These are phyloP conservation scores for Capsicum chinense DNA, from an alignment of 257 asterid species.

Conservation along the genomic window DNA sequence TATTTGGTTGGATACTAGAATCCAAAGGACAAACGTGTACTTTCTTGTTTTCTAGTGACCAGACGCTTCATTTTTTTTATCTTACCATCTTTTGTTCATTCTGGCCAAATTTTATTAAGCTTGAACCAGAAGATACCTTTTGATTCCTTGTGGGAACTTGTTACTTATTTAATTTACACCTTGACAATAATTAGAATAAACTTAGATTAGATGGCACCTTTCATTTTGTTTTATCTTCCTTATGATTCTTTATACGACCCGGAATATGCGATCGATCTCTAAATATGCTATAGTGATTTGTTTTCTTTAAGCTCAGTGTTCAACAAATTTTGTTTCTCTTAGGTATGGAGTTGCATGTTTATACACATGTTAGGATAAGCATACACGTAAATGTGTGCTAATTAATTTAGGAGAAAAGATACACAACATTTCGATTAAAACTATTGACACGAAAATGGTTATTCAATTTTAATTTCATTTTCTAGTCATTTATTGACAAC, in stretches of 20 bases:
- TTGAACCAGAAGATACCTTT: not conserved
- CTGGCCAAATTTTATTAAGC: not conserved
- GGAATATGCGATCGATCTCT: not conserved
- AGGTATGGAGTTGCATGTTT: not conserved
- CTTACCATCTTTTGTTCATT: not conserved
- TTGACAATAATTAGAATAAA: not conserved
- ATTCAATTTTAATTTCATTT: too few species aligned
- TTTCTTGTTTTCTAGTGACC: constrained; percentile 1
- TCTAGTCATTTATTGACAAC: too few species aligned
- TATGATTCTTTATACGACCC: not conserved
- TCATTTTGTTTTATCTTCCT: not conserved
- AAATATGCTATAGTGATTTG: not conserved
- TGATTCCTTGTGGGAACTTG: not conserved
- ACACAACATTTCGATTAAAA: too few species aligned
- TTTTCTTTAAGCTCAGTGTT: not conserved
- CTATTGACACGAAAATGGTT: too few species aligned
- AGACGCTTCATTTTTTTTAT: not conserved
- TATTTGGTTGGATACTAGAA: not conserved
- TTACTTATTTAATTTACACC: not conserved
- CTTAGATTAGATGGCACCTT: not conserved
- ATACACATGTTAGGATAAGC: not conserved
- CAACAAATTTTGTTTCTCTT: not conserved
- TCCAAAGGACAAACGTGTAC: not conserved
- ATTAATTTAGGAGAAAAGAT: not conserved
- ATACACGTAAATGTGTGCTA: not conserved